Base-by-base conservation (phyloP, 1,139 yeast species). In the Maudiozyma humilis region DNA sequence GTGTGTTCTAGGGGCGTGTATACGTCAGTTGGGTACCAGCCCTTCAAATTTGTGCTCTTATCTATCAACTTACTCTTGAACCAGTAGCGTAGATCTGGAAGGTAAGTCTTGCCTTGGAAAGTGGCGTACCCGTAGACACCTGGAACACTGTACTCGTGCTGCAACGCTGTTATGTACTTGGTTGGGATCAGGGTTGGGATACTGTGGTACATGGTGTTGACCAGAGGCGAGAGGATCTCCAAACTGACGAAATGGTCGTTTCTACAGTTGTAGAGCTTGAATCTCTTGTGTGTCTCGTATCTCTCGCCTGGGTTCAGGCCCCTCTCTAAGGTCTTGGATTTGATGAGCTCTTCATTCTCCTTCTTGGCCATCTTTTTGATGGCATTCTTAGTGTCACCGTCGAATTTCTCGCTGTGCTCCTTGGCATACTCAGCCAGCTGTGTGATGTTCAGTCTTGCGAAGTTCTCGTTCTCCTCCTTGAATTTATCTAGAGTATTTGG, bases 131-230 rank as follows among this genome's bases (percentile, higher is more conserved):
- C 46, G 58, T 60, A 51, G 44, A 62, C 25, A 47, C 57, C 45
- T 39, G 68, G 55, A 46, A 72, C 58, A 42, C 50, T 51, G 47
- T 73, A 75, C 50, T 75, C 82, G 47, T 78, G 54, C 41, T 61
- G 59, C 25, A 79, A 56, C 0, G 75, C 58, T 2, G 51, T 47
- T 18, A 63, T 55, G 41, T 53, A 68, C 2, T 59, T 48, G 6
- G 56, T 53, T 0, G 86, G 85, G 17, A 78, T 70, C 40, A 62
- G 66, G 0, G 77, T 74, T 27, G 58, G 53, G 2, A 63, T 71
- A 4, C 84, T 83, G 56, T 78, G 84, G 54, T 73, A 78, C 19
- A 64, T 51, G 0, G 80, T 71, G 12, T 66, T 62, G 4, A 57
- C 52, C 52, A 78, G 60, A 1, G 78, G 78, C 2, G 61, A 52